Percentiles rank a stretch among this genome's conserved stretches.
Conservation (phyloP, 2,329 filamentous ascomycete species). For the Paecilomyces variotii region DNA sequence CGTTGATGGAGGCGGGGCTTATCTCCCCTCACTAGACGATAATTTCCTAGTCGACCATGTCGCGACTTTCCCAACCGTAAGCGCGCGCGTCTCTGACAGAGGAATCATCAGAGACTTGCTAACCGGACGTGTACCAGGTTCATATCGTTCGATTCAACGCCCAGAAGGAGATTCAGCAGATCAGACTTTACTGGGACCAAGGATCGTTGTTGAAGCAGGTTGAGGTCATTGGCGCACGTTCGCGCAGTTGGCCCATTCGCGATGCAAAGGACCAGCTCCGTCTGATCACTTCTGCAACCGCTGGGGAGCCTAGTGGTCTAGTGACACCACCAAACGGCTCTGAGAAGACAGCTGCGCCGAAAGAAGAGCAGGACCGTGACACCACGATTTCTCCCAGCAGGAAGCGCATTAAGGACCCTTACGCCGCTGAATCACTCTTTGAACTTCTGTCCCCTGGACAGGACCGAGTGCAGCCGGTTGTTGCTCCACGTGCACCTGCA, state of each 20-base stretch:
- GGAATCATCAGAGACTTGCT: slow-evolving; percentile 2
- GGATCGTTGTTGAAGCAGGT: slow-evolving; percentile 85
- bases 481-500: slow-evolving; percentile 53
- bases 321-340: slow-evolving; percentile 3
- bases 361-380: slow-evolving; percentile 7
- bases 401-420: slow-evolving; percentile 35
- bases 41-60: slow-evolving; percentile 83
- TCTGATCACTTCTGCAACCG: slow-evolving; percentile 55
- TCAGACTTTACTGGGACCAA: slow-evolving; percentile 93
- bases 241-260: slow-evolving; percentile 89
- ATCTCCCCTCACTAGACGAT: slow-evolving; percentile 83
- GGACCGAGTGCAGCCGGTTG: slow-evolving; percentile 44
- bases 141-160: slow-evolving; percentile 82
- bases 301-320: slow-evolving; percentile 11
- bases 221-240: slow-evolving; percentile 83
- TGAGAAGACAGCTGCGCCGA: background rate
- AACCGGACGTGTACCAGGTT: slow-evolving; percentile 44
- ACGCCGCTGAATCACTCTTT: slow-evolving; percentile 55
- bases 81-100: slow-evolving; percentile 27
- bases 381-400: slow-evolving; percentile 29
- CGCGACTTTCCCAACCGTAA: slow-evolving; percentile 72
- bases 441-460: slow-evolving; percentile 57
- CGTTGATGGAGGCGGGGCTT: slow-evolving; percentile 68
- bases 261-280: slow-evolving; percentile 77
- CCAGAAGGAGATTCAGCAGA: slow-evolving; percentile 71